These are phyloP conservation scores for Colletotrichum ledebouriae DNA, from an alignment of 2,329 filamentous ascomycete genomes.

Conservation along the genomic window DNA sequence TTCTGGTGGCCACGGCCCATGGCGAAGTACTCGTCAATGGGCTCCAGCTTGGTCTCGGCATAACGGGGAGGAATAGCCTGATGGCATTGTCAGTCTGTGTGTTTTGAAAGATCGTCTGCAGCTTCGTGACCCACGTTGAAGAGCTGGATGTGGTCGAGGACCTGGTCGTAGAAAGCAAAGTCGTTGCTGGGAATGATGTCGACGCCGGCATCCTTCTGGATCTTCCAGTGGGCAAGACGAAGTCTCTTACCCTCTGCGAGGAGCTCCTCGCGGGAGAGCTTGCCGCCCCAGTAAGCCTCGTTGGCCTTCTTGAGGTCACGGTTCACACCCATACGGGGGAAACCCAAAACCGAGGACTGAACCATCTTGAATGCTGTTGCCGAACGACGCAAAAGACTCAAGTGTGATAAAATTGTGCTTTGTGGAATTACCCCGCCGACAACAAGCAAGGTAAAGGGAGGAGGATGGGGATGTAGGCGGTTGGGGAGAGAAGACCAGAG, in stretches of 20 bases:
- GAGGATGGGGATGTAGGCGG: slow-evolving; percentile 28
- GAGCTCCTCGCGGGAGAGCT: slow-evolving; percentile 92
- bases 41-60: slow-evolving; percentile 87
- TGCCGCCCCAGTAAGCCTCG: slow-evolving; percentile 96
- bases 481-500: slow-evolving; percentile 19
- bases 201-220: slow-evolving; percentile 98
- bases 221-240: slow-evolving; percentile 97
- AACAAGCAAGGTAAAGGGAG: slow-evolving; percentile 31
- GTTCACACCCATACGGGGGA: slow-evolving; percentile 98
- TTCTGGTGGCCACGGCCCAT: slow-evolving; percentile 99
- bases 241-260: slow-evolving; percentile 96
- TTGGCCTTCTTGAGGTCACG: slow-evolving; percentile 99
- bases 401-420: slow-evolving; percentile 25
- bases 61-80: slow-evolving; percentile 94
- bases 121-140: slow-evolving; percentile 80
- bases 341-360: slow-evolving; percentile 88
- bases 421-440: slow-evolving; percentile 38
- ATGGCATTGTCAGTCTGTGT: slow-evolving; percentile 16
- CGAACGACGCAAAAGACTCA: slow-evolving; percentile 40
- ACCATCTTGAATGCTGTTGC: slow-evolving; percentile 66
- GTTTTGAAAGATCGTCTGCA: neutral
- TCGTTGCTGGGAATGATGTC: slow-evolving; percentile 99
- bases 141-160: slow-evolving; percentile 97
- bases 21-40: slow-evolving; percentile 98
- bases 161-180: slow-evolving; percentile 98